Evolutionary conservation across 2,329 filamentous ascomycete genomes (phyloP).

Genomic region (Cordyceps farinosa): DNA sequence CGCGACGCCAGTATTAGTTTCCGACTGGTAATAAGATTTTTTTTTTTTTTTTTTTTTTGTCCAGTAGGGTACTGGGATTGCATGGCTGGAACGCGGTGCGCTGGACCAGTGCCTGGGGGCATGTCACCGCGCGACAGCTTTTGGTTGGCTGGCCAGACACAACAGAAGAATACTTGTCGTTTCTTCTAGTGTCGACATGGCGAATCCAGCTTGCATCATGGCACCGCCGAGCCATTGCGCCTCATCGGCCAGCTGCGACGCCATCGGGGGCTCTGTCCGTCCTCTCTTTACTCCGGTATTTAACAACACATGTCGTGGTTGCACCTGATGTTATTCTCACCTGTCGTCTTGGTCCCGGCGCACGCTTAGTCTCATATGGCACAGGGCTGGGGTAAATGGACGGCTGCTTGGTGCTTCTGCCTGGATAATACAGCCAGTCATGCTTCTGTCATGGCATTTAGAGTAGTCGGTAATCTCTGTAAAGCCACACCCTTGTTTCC

Average conservation of each 20-base stretch:
- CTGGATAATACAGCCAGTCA: neutral
- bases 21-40: no score
- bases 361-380: neutral
- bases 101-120: neutral
- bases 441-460: neutral
- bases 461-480: neutral
- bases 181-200: neutral
- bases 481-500: neutral
- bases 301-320: no score
- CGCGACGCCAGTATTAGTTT: no score
- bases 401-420: neutral
- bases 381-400: neutral
- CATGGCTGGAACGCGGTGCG: neutral
- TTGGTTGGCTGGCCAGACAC: neutral
- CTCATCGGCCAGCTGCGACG: conserved; percentile 10
- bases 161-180: neutral
- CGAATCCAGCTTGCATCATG: conserved; percentile 5
- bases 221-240: neutral
- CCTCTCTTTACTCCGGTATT: neutral
- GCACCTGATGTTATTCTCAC: neutral
- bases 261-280: neutral
- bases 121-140: neutral
- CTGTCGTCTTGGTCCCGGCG: neutral
- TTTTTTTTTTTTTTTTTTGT: no score
- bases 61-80: no score